Evolutionary conservation across 2,329 filamentous ascomycete species (phyloP).

Genomic region (Nemania diffusa): DNA sequence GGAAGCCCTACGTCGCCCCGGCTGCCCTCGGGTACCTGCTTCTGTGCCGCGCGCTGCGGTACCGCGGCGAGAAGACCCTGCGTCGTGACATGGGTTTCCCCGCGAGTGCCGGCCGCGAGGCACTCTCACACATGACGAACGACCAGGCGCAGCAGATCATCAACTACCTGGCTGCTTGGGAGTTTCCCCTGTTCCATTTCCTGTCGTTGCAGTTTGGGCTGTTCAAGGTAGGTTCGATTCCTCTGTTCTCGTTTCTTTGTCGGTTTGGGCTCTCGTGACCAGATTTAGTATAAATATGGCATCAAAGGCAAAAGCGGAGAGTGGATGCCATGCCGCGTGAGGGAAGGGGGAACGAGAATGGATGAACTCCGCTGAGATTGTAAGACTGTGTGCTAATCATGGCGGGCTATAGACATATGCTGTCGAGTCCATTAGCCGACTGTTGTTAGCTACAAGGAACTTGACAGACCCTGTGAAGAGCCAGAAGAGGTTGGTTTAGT

Average conservation of each 20-base stretch:
- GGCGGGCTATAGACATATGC: conserved; percentile 45
- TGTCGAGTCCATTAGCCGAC: conserved; percentile 47
- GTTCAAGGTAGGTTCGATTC: conserved; percentile 45
- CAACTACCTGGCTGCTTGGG: conserved; percentile 39
- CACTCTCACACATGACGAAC: conserved; percentile 47
- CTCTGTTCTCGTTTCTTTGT: not conserved
- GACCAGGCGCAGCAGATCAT: conserved; percentile 49
- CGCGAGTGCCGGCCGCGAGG: conserved; percentile 39
- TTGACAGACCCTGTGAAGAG: conserved; percentile 48
- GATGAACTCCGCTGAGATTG: not conserved
- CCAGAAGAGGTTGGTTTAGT: conserved; percentile 45
- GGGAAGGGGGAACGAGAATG: not conserved
- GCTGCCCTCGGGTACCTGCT: conserved; percentile 40
- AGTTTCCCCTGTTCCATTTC: conserved; percentile 45
- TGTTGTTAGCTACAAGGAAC: conserved; percentile 48
- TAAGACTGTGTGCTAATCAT: not conserved
- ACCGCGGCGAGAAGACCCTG: conserved; percentile 44
- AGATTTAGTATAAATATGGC: not conserved
- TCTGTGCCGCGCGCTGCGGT: conserved; percentile 46
- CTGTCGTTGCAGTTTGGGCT: conserved; percentile 47
- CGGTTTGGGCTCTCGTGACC: not conserved
- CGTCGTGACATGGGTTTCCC: conserved; percentile 42
- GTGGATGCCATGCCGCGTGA: not conserved
- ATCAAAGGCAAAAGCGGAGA: not conserved
- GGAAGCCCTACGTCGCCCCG: conserved; percentile 38